Conservation (phyloP, 164 flowering plant species). For the Buxus sempervirens region DNA sequence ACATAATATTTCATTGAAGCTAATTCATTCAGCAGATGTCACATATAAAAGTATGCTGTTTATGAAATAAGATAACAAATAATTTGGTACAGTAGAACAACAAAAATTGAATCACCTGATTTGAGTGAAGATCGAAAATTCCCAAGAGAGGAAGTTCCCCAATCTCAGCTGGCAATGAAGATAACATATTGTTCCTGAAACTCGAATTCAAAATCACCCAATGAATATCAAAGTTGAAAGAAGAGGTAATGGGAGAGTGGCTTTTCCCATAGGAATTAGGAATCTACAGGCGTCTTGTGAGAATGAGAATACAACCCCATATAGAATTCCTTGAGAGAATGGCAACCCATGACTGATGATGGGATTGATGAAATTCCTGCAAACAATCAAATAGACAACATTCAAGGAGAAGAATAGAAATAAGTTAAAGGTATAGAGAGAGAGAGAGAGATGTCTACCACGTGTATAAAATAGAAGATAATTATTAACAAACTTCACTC, state of each 20-base stretch:
- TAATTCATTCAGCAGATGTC: no score
- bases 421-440: background rate
- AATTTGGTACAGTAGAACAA: background rate
- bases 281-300: background rate
- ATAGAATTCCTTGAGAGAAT: slow-evolving; percentile 72
- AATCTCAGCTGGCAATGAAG: slow-evolving; percentile 71
- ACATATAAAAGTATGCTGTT: background rate
- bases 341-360: slow-evolving; percentile 70
- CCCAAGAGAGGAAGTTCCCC: slow-evolving; percentile 69
- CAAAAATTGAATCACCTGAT: slow-evolving; percentile 51
- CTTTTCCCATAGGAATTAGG: no score
- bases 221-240: slow-evolving; percentile 12
- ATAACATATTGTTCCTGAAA: slow-evolving; percentile 71
- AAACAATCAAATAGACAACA: slow-evolving; percentile 9
- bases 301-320: slow-evolving; percentile 57
- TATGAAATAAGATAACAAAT: background rate
- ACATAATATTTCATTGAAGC: no score
- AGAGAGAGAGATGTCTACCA: no score
- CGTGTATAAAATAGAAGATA: background rate
- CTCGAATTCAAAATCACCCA: slow-evolving; percentile 4
- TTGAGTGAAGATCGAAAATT: slow-evolving; percentile 92
- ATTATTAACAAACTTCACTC: slow-evolving; percentile 30
- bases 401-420: background rate
- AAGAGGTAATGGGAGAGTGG: no score
- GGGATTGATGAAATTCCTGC: slow-evolving; percentile 86